phyloP scores from a whole-genome alignment of 164 flowering plant species.

The Kingdonia uniflora region DNA sequence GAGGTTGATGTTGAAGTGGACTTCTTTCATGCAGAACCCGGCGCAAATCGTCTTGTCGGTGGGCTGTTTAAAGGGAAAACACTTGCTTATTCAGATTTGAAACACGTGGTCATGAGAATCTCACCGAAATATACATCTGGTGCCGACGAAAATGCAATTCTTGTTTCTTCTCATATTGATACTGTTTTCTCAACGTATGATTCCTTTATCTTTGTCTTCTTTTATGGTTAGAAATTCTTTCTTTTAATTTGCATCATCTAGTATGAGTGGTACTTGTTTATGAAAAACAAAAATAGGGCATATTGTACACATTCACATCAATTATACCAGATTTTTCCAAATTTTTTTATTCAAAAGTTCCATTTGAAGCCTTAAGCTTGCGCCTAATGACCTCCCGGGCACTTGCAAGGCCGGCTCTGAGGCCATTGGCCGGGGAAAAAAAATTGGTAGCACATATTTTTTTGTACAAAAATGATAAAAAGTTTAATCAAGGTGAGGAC shows the following conservation, averaged over 20 bases:
- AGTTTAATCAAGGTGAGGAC: too few species aligned
- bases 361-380: too few species aligned
- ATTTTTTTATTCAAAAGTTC: too few species aligned
- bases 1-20: slow-evolving; percentile 92
- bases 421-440: too few species aligned
- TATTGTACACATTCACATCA: too few species aligned
- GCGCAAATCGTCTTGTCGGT: slow-evolving; percentile 54
- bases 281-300: too few species aligned
- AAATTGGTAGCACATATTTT: too few species aligned
- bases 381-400: too few species aligned
- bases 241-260: not conserved
- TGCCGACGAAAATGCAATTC: slow-evolving; percentile 72
- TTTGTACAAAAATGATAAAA: too few species aligned
- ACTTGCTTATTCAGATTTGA: slow-evolving; percentile 76
- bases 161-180: slow-evolving; percentile 94
- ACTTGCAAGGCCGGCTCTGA: too few species aligned
- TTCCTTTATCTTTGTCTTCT: slow-evolving; percentile 11
- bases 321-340: too few species aligned
- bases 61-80: slow-evolving; percentile 78
- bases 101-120: slow-evolving; percentile 65
- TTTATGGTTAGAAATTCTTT: not conserved
- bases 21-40: slow-evolving; percentile 55
- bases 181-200: slow-evolving; percentile 85
- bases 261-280: too few species aligned
- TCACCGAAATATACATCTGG: slow-evolving; percentile 62